These are phyloP conservation scores for Fraxinus latifolia DNA, from an alignment of 305 asterid genomes.

Conservation along the genomic window DNA sequence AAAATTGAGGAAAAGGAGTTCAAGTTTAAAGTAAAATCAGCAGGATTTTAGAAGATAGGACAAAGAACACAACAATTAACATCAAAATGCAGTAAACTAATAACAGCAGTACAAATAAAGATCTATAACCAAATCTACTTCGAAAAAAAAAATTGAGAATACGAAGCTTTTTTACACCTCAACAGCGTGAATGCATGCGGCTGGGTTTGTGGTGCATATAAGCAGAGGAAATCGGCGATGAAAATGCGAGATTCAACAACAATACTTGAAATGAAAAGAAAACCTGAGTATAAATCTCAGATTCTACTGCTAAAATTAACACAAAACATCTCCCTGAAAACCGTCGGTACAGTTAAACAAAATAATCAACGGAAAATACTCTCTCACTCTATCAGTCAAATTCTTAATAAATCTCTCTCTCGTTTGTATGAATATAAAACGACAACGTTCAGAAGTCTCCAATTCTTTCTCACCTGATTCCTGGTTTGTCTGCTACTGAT, in stretches of 20 bases:
- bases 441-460: slow-evolving; percentile 22
- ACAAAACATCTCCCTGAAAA: slow-evolving; percentile 24
- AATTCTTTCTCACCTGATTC: neutral
- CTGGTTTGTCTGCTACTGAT: neutral
- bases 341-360: slow-evolving; percentile 27
- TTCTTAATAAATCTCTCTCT: neutral
- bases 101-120: neutral
- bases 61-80: neutral
- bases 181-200: slow-evolving; percentile 15
- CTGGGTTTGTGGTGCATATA: neutral
- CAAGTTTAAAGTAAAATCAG: neutral
- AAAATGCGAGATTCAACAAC: slow-evolving; percentile 18
- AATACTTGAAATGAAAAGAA: neutral
- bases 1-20: neutral
- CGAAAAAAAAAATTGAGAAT: neutral
- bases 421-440: slow-evolving; percentile 5
- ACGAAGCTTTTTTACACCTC: neutral
- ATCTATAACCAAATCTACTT: neutral
- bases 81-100: neutral
- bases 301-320: neutral
- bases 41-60: neutral
- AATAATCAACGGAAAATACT: slow-evolving; percentile 22
- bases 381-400: slow-evolving; percentile 6
- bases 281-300: neutral
- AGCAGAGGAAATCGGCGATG: slow-evolving; percentile 12